phyloP scores from a whole-genome alignment of 2,329 filamentous ascomycete species.

The Diplodia seriata region DNA sequence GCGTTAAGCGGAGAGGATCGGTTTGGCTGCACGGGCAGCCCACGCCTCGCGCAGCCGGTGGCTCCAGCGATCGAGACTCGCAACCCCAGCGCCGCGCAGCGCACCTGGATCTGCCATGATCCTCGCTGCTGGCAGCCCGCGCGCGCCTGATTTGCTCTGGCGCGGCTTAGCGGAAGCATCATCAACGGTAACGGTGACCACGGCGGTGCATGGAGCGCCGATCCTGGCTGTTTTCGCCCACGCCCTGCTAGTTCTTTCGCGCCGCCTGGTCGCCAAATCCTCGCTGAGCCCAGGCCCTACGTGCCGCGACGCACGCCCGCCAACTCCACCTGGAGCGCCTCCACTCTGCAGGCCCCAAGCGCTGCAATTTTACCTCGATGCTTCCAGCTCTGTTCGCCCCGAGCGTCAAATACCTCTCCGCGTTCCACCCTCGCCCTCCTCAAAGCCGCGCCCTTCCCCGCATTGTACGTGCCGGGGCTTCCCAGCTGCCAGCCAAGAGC shows the following conservation, averaged over 20 bases:
- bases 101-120: conserved; percentile 31
- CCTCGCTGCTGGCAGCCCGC: conserved; percentile 27
- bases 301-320: conserved; percentile 29
- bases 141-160: conserved; percentile 30
- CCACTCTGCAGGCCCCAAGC: conserved; percentile 20
- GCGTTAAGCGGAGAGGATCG: conserved; percentile 22
- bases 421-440: neutral
- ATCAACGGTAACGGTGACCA: conserved; percentile 29
- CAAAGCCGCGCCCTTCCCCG: conserved; percentile 24
- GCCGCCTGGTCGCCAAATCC: conserved; percentile 29
- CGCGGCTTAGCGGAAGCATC: conserved; percentile 29
- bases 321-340: conserved; percentile 29
- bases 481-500: conserved; percentile 13
- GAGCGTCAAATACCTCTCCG: conserved; percentile 19
- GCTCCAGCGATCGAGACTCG: conserved; percentile 29
- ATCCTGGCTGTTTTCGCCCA: conserved; percentile 31
- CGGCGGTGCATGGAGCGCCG: conserved; percentile 27
- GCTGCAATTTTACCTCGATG: conserved; percentile 28
- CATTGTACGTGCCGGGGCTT: conserved; percentile 30
- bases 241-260: conserved; percentile 27
- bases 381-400: conserved; percentile 3
- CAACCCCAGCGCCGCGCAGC: conserved; percentile 24
- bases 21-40: conserved; percentile 18
- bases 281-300: conserved; percentile 31
- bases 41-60: conserved; percentile 29